Percentiles rank a stretch among this genome's conserved stretches.
These are phyloP conservation scores for Rhizoclosmatium sp. DNA, from an alignment of 192 early-diverging fungal species.

Conservation along the genomic window DNA sequence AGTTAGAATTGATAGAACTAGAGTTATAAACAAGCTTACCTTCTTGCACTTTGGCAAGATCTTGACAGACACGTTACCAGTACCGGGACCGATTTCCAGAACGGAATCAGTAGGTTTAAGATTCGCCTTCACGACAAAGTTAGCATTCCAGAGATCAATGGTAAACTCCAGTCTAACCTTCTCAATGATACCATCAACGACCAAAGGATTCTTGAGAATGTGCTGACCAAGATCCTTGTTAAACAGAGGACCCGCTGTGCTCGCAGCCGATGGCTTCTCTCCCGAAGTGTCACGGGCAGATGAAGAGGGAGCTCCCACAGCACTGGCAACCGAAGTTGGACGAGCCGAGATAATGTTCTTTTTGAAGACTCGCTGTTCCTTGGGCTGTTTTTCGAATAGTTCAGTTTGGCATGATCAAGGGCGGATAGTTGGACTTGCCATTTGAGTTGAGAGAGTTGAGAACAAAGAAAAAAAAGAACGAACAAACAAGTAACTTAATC, in stretches of 20 bases:
- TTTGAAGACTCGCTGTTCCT: slow-evolving; percentile 28
- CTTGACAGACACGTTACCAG: slow-evolving; percentile 96
- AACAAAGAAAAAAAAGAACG: slow-evolving; percentile 20
- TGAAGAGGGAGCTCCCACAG: background rate
- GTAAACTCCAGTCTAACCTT: slow-evolving; percentile 67
- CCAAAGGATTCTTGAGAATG: slow-evolving; percentile 97
- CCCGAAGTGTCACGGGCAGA: background rate
- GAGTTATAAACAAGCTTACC: slow-evolving; percentile 46
- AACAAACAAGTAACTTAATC: background rate
- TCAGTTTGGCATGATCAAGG: background rate
- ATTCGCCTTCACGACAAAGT: slow-evolving; percentile 27
- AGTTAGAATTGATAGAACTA: background rate
- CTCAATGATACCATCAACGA: slow-evolving; percentile 95
- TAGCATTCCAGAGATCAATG: background rate
- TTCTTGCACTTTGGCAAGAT: slow-evolving; percentile 93
- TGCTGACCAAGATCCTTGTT: slow-evolving; percentile 98
- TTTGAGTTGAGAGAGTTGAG: background rate
- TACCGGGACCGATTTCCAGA: slow-evolving; percentile 96
- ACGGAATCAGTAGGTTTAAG: slow-evolving; percentile 59
- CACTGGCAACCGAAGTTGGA: background rate
- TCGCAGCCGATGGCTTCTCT: slow-evolving; percentile 24
- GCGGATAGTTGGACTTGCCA: background rate
- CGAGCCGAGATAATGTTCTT: slow-evolving; percentile 16
- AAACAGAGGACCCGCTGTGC: slow-evolving; percentile 26
- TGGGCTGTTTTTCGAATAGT: background rate